Percentiles rank a stretch among this genome's conserved stretches.
phyloP scores from a whole-genome alignment of 2,329 filamentous ascomycete species.

The Penicillium sp. region DNA sequence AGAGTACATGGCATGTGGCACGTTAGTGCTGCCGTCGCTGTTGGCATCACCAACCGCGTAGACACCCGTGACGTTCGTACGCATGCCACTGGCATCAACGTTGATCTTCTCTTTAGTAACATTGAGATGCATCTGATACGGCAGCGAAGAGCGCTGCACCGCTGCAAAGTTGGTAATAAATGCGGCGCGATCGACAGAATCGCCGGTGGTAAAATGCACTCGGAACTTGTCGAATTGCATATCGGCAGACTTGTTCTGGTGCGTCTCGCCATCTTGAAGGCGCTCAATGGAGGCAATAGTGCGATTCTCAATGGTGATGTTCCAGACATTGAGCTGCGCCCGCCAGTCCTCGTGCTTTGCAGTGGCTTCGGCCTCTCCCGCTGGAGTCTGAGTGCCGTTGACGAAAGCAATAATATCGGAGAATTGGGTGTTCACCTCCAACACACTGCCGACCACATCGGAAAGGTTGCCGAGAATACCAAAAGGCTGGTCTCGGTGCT shows the following conservation, averaged over 20 bases:
- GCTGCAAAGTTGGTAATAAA: conserved; percentile 55
- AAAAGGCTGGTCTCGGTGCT: conserved; percentile 61
- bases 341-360: conserved; percentile 51
- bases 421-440: conserved; percentile 60
- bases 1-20: conserved; percentile 62
- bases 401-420: conserved; percentile 59
- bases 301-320: conserved; percentile 59
- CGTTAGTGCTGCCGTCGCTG: conserved; percentile 61
- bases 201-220: conserved; percentile 55
- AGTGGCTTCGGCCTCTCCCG: conserved; percentile 43
- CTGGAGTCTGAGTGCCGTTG: conserved; percentile 60
- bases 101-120: conserved; percentile 50
- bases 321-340: conserved; percentile 53
- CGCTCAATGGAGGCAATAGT: conserved; percentile 55
- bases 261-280: conserved; percentile 38
- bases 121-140: conserved; percentile 51
- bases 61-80: conserved; percentile 57
- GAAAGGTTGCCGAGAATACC: conserved; percentile 55
- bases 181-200: conserved; percentile 50
- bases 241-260: conserved; percentile 30
- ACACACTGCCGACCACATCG: conserved; percentile 49
- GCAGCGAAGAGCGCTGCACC: conserved; percentile 53
- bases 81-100: conserved; percentile 48
- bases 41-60: conserved; percentile 64
- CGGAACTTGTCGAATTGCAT: conserved; percentile 58